These are phyloP conservation scores for Dactylorhiza incarnata DNA, from an alignment of 106 monocot genomes.

Conservation along the genomic window DNA sequence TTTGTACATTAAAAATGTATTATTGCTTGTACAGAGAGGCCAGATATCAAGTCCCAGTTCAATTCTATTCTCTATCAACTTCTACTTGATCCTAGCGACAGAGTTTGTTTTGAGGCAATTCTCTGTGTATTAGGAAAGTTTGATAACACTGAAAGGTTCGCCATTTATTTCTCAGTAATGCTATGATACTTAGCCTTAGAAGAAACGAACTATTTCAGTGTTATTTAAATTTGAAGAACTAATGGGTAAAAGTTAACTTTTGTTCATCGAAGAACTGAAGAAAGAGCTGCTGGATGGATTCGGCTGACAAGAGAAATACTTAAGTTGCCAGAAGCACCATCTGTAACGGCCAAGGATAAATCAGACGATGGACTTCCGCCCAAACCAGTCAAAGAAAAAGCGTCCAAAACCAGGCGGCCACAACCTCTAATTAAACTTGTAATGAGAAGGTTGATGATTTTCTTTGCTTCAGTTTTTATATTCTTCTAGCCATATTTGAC, in stretches of 20 bases:
- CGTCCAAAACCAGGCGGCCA: conserved; percentile 69
- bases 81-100: conserved; percentile 94
- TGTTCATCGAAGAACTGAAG: conserved; percentile 65
- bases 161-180: neutral
- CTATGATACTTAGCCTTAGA: neutral
- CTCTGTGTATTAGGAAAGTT: conserved; percentile 91
- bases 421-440: conserved; percentile 95
- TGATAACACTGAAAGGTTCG: conserved; percentile 82
- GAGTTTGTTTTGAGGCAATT: conserved; percentile 99
- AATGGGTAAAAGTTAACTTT: neutral
- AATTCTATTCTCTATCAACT: conserved; percentile 86
- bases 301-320: conserved; percentile 90
- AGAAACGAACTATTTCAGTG: neutral
- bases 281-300: conserved; percentile 98
- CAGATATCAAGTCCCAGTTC: conserved; percentile 86
- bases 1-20: neutral
- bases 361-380: conserved; percentile 55
- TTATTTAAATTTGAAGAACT: neutral
- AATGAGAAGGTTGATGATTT: conserved; percentile 81
- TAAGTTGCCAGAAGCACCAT: conserved; percentile 93
- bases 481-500: neutral
- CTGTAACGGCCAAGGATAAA: conserved; percentile 70
- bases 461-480: conserved; percentile 10
- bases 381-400: conserved; percentile 56
- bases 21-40: conserved; percentile 61